Evolutionary conservation across 768 basidiomycete genomes (phyloP), one percentile per base, ranked within the genome.

Genomic region (Gloeostereum incarnatum): DNA sequence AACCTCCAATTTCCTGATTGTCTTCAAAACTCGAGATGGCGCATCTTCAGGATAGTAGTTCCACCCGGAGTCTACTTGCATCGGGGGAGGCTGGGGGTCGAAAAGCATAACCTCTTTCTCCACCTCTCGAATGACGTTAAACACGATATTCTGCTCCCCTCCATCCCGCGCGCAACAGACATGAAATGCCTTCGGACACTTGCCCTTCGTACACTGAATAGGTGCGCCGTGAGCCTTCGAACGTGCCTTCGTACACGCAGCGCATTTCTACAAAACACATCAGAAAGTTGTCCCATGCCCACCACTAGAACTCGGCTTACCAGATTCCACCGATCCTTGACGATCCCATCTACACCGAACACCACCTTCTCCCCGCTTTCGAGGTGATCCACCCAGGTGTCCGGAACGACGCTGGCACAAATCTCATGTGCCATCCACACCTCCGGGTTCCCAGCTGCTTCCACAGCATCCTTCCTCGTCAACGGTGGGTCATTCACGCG

Each of bases 151-250:
- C 3, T 61, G 54, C 2, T 61, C 60, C 8, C 56, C 59, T 1
- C 77, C 75, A 14, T 75, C 69, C 29, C 69, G 63, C 0, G 96
- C 94, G 56, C 96, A 99, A 3, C 80, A 82, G 20, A 96, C 83
- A 52, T 98, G 94, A 61, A 90, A 96, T 0, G 93, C 87, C 53
- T 85, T 87, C 8, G 86, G 70, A 49, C 93, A 97, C 61, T 92
- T 94, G 31, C 91, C 92, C 57, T 87, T 89, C 11, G 88, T 87
- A 54, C 93, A 97, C 53, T 97, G 93, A 18, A 96, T 79, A 18
- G 82, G 83, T 1, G 83, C 86, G 13, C 83, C 88, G 44, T 87
- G 88, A 0, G 61, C 64, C 50, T 81, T 86, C 8, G 65, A 57
- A 23, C 69, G 68, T 30, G 62, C 69, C 55, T 80, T 88, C n/a